Evolutionary conservation across 441 rosid species (phyloP).

Genomic region (Manihot esculenta): DNA sequence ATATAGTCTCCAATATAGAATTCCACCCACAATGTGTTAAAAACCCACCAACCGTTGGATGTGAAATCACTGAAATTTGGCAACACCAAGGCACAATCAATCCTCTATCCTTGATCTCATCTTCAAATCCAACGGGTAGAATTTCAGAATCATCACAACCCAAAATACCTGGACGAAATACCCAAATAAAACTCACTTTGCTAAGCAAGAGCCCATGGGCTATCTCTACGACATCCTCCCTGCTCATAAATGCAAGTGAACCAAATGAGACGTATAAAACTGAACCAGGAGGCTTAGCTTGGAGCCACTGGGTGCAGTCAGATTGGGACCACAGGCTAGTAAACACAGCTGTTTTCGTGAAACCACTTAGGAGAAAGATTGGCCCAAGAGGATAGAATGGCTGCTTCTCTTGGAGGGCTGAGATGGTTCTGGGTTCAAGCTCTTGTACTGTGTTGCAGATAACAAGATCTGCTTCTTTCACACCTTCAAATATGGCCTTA

Average conservation of each 20-base stretch:
- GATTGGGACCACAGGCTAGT: constrained; percentile 66
- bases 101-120: constrained; percentile 37
- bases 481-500: constrained; percentile 45
- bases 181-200: constrained; percentile 49
- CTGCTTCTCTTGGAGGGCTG: constrained; percentile 28
- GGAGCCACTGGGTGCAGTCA: constrained; percentile 60
- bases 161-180: constrained; percentile 48
- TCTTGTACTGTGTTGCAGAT: constrained; percentile 56
- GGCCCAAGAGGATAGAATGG: constrained; percentile 57
- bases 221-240: constrained; percentile 42
- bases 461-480: constrained; percentile 49
- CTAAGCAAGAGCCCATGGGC: constrained; percentile 51
- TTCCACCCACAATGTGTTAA: constrained; percentile 8
- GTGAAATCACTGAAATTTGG: constrained; percentile 54
- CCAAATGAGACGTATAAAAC: constrained; percentile 62
- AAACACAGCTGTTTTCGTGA: constrained; percentile 32
- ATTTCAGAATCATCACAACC: constrained; percentile 37
- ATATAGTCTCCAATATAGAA: neutral
- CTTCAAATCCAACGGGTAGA: constrained; percentile 46
- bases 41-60: neutral
- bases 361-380: constrained; percentile 40
- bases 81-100: constrained; percentile 51
- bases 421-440: constrained; percentile 43
- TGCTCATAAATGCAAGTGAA: constrained; percentile 44
- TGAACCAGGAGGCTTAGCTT: constrained; percentile 45